Conservation (phyloP, 306 rosid genomes). For the Mucuna pruriens region DNA sequence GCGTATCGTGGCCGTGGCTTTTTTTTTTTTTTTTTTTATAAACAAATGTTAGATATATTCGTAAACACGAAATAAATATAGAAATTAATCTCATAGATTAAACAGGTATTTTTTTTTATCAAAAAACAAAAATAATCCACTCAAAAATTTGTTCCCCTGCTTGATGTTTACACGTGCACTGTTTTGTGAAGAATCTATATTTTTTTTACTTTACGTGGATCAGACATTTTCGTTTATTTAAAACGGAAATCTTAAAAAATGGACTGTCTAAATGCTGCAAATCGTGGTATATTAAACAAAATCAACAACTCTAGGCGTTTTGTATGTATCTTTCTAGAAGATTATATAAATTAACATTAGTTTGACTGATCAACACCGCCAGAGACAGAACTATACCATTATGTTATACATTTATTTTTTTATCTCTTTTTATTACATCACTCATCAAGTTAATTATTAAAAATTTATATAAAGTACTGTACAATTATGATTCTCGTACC, state of each 20-base stretch:
- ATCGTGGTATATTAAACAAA: slow-evolving; percentile 8
- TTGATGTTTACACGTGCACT: not conserved
- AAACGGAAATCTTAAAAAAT: not conserved
- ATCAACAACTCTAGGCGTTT: not conserved
- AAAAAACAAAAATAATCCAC: not conserved
- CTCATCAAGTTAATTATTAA: not conserved
- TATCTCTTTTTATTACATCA: not conserved
- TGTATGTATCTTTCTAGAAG: slow-evolving; percentile 25
- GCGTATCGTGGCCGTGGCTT: not conserved
- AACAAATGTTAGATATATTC: not conserved
- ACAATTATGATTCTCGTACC: not conserved
- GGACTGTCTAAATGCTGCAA: not conserved
- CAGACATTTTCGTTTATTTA: not conserved
- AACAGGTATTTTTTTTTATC: not conserved
- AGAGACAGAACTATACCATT: not conserved
- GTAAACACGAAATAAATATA: not conserved
- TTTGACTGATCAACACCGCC: slow-evolving; percentile 14
- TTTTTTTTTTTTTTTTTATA: not conserved
- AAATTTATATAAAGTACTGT: not conserved
- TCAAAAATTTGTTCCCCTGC: not conserved
- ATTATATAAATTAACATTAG: not conserved
- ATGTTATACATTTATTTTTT: not conserved
- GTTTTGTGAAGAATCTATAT: not conserved
- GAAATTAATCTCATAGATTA: not conserved
- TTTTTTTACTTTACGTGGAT: not conserved